A percentile compares a stretch with the other conserved stretches of the same genome.
These are phyloP conservation scores for Metarhizium brunneum DNA, from an alignment of 2,329 filamentous ascomycete genomes.

Conservation along the genomic window DNA sequence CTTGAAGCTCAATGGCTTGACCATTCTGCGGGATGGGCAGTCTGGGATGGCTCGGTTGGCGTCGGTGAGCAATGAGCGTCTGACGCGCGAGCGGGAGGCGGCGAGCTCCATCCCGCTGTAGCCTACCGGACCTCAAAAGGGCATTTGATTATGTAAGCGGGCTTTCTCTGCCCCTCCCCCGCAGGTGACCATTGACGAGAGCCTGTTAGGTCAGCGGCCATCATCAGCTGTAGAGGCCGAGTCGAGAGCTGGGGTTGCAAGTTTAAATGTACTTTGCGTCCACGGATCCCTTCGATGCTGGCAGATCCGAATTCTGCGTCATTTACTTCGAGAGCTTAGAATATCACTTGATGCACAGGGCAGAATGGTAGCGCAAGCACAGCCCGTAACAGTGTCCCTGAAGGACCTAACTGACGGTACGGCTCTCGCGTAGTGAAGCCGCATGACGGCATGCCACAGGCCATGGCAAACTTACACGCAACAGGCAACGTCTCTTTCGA, in stretches of 20 bases:
- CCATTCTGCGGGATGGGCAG: constrained; percentile 41
- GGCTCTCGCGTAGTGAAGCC: constrained; percentile 6
- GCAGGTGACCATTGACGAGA: neutral
- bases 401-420: constrained; percentile 49
- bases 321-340: neutral
- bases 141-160: constrained; percentile 15
- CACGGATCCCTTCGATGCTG: neutral
- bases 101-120: constrained; percentile 18
- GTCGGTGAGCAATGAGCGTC: neutral
- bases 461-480: constrained; percentile 4
- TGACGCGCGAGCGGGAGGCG: constrained; percentile 15
- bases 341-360: neutral
- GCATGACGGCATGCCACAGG: constrained; percentile 6
- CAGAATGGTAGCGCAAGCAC: constrained; percentile 37
- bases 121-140: neutral
- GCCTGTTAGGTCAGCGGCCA: no score
- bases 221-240: no score
- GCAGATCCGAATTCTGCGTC: neutral
- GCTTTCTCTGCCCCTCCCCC: neutral
- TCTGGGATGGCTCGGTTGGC: constrained; percentile 2
- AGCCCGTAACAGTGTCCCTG: constrained; percentile 53
- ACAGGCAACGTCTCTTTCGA: constrained; percentile 59
- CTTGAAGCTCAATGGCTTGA: constrained; percentile 90
- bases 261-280: neutral
- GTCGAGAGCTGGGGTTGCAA: neutral